These are phyloP conservation scores for Magnolia kwangsiensis DNA, from an alignment of 164 flowering plant species.

Conservation along the genomic window DNA sequence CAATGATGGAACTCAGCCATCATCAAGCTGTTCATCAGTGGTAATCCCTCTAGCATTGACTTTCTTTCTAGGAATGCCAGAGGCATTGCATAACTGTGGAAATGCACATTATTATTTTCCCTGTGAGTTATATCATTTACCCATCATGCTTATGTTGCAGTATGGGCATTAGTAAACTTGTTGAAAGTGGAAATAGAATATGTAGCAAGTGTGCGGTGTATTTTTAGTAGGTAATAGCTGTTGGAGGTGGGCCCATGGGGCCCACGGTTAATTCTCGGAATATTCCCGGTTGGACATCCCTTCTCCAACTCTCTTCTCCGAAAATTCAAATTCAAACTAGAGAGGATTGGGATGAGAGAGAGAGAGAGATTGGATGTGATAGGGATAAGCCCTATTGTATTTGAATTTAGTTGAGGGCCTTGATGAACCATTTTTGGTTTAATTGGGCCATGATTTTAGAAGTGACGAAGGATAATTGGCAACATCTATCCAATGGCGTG, in stretches of 20 bases:
- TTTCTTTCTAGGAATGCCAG: background rate
- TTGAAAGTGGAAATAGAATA: too few relatives aligned
- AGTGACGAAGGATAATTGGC: too few relatives aligned
- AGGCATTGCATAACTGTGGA: background rate
- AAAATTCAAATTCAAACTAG: too few relatives aligned
- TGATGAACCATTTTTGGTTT: too few relatives aligned
- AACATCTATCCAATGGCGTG: too few relatives aligned
- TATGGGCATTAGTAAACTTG: background rate
- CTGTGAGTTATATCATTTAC: background rate
- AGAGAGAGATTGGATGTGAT: too few relatives aligned
- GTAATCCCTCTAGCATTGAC: constrained; percentile 25
- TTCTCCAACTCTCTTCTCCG: background rate
- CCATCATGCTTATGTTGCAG: background rate
- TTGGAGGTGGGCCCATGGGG: background rate
- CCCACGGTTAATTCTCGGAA: background rate
- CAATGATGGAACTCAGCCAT: constrained; percentile 36
- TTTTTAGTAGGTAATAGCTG: too few relatives aligned
- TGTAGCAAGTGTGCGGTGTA: too few relatives aligned
- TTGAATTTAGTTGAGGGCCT: too few relatives aligned
- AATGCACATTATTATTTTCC: background rate
- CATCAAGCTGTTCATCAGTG: constrained; percentile 45
- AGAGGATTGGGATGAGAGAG: too few relatives aligned
- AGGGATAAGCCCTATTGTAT: too few relatives aligned
- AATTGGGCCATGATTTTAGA: too few relatives aligned
- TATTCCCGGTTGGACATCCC: background rate